Percentiles rank a stretch among this genome's conserved stretches.
phyloP scores from a whole-genome alignment of 2,329 filamentous ascomycete species.

The Penicillium oxalicum region DNA sequence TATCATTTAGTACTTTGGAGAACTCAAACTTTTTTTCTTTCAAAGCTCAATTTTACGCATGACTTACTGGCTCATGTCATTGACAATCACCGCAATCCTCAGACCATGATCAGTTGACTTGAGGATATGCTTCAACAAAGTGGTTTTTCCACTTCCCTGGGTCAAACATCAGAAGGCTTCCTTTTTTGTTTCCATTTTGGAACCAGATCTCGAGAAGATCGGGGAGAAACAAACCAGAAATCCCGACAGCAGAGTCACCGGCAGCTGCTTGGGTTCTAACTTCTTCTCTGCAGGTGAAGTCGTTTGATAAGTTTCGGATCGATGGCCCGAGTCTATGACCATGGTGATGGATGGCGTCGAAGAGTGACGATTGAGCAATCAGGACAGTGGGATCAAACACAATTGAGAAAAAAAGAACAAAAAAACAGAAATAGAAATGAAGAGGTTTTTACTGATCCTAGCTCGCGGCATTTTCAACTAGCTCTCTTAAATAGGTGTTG shows the following conservation, averaged over 20 bases:
- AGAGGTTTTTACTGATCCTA: constrained; percentile 9
- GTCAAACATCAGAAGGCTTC: background rate
- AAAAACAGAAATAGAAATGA: background rate
- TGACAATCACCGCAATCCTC: constrained; percentile 65
- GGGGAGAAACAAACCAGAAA: constrained; percentile 44
- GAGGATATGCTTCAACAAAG: constrained; percentile 63
- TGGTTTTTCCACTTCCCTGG: constrained; percentile 65
- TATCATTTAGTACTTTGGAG: background rate
- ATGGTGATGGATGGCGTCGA: constrained; percentile 6
- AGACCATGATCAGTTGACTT: constrained; percentile 59
- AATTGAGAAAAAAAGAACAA: background rate
- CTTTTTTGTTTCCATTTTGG: background rate
- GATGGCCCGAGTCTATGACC: constrained; percentile 20
- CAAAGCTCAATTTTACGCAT: too few species aligned
- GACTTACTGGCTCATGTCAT: constrained; percentile 59
- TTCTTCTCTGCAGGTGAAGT: constrained; percentile 20
- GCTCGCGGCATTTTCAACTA: constrained; percentile 7
- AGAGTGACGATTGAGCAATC: too few species aligned
- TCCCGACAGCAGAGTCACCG: constrained; percentile 56
- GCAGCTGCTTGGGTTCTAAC: constrained; percentile 33
- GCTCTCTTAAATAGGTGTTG: constrained; percentile 3
- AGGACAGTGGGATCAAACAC: background rate
- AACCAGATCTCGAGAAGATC: too few species aligned
- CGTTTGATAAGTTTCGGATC: constrained; percentile 12
- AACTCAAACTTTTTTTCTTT: too few species aligned